phyloP scores from a whole-genome alignment of 495 filamentous ascomycete genomes.

The Penicillium bovifimosum region DNA sequence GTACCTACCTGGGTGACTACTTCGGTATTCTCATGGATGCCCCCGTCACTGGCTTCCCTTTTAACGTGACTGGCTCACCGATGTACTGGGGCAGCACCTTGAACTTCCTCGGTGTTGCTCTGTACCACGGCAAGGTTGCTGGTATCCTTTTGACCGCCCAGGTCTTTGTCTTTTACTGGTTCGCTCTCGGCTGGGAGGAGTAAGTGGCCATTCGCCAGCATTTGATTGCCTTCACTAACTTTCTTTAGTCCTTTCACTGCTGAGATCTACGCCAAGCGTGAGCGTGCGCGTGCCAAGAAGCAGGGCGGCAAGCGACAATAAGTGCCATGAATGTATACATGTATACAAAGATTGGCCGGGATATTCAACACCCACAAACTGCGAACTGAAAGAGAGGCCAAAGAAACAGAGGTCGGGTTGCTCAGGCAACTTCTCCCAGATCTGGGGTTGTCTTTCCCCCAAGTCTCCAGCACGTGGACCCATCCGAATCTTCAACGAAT shows the following conservation, averaged over 20 bases:
- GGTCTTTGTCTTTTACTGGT: slow-evolving; percentile 73
- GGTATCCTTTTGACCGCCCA: slow-evolving; percentile 69
- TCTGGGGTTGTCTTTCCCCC: not conserved
- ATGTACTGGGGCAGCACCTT: slow-evolving; percentile 97
- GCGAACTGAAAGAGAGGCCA: slow-evolving; percentile 8
- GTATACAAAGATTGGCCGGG: slow-evolving; percentile 17
- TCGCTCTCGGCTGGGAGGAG: slow-evolving; percentile 89
- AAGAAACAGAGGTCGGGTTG: slow-evolving; percentile 5
- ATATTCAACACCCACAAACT: slow-evolving; percentile 38
- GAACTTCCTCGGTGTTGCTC: slow-evolving; percentile 85
- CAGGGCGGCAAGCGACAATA: slow-evolving; percentile 39
- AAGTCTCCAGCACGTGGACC: slow-evolving; percentile 13
- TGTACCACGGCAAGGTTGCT: slow-evolving; percentile 84
- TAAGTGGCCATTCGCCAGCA: slow-evolving; percentile 30
- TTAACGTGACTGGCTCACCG: slow-evolving; percentile 85
- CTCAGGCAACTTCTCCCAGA: not conserved
- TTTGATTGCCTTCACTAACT: slow-evolving; percentile 14
- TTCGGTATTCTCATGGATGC: slow-evolving; percentile 97
- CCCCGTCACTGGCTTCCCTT: slow-evolving; percentile 89
- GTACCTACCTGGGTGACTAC: slow-evolving; percentile 96
- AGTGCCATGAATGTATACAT: slow-evolving; percentile 12
- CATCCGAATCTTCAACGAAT: slow-evolving; percentile 30
- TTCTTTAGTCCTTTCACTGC: slow-evolving; percentile 76
- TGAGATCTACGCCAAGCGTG: slow-evolving; percentile 87
- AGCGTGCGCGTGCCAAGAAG: slow-evolving; percentile 43